Base-by-base conservation (phyloP, 2,329 filamentous ascomycete genomes). In the Penicillium sp. region DNA sequence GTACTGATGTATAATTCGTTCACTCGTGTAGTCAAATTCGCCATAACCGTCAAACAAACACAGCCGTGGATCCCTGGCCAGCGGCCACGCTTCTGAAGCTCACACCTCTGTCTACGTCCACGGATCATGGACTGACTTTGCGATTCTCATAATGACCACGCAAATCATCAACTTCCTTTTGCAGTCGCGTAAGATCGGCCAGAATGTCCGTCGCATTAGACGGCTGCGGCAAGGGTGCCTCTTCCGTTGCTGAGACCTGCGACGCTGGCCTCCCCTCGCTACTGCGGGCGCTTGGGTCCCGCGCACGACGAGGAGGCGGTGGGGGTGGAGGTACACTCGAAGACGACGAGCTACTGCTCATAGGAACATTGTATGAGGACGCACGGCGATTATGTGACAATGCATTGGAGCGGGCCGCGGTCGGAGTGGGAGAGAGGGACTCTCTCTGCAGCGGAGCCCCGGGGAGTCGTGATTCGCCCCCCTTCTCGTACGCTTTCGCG, bases 161-260 rank as follows among this genome's bases (percentile, higher is more conserved):
- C 36, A 71, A 61, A 49, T 70, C 85, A 67, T 91, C 86, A 35
- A 91, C 86, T 61, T 91, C 87, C 61, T 79, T 78, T 67, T 88
- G 86, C 53, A 91, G 68, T 24, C 82, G 82, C 40, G 81, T 79
- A 47, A 91, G 68, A 63, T 90, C 85, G 1, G 85, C 85, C 55
- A 91, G 67, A 50, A 90, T 88, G 60, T 86, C 80, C 37, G 68
- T 66, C 1, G 72, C 69, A 45, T 70, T 67, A 8, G 70, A 71
- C 55, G 48, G 73, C 63, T 61, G 73, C 62, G 57, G 57, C 28
- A 63, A 49, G 29, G 63, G 51, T 36, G 51, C 50, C 43, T 62
- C 47, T 45, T 60, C 42, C 38, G 53, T 39, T 58, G 60, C 42
- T 51, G 58, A 33, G 36, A 54, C 51, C 35, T 59, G 59, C 25